Conservation (phyloP, 495 filamentous ascomycete genomes). For the Xylaria nigripes region DNA sequence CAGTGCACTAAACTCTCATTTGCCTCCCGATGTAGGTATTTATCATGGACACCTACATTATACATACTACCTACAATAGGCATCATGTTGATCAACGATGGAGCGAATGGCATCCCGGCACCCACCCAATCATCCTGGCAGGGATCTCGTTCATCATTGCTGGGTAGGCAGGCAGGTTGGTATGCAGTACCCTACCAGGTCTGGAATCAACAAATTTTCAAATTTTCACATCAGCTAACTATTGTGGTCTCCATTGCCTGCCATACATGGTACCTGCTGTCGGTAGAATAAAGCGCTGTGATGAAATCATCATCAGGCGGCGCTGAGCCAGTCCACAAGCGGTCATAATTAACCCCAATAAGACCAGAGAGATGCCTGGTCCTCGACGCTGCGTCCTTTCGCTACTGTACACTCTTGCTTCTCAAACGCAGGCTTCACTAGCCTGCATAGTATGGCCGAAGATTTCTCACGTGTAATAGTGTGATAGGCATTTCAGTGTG, state of each 20-base stretch:
- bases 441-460: conserved; percentile 10
- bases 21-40: background rate
- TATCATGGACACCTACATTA: background rate
- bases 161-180: too few relatives aligned
- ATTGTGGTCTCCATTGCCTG: background rate
- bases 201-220: background rate
- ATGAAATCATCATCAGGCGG: background rate
- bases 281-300: background rate
- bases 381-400: conserved; percentile 2
- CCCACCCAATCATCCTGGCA: background rate
- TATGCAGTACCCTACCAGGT: background rate
- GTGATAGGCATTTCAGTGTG: conserved; percentile 10
- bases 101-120: background rate
- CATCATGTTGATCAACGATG: background rate
- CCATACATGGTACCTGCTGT: too few relatives aligned
- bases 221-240: background rate
- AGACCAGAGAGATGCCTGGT: conserved; percentile 2
- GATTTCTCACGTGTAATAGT: conserved; percentile 13
- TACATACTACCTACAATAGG: background rate
- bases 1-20: conserved; percentile 3
- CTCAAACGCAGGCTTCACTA: conserved; percentile 5
- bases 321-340: conserved; percentile 2
- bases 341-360: conserved; percentile 11
- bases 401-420: background rate
- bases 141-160: background rate